Evolutionary conservation across 192 early-diverging fungal species (phyloP), one percentile per base, ranked within the genome.

Genomic region (Phycomyces blakesleeanus): DNA sequence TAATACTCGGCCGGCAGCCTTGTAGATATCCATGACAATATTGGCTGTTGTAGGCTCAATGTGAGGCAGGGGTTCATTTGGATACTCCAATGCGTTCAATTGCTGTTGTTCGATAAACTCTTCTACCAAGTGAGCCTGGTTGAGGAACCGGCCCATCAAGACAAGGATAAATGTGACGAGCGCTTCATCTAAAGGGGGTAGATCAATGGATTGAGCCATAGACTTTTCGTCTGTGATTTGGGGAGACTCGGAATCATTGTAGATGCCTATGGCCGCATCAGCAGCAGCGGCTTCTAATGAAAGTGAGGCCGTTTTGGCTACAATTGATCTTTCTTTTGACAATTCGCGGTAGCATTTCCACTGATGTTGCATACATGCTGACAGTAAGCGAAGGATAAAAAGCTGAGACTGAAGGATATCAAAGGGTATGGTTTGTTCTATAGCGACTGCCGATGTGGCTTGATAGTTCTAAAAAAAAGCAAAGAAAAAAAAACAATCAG

Each of bases 311-410:
- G 29, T 7, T 7, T 7, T 34, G 29, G 29, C 29, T 7, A 34
- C 29, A 34, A 34, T 34, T 34, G 29, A 34, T 34, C 29, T 2
- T 34, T 34, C 29, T 34, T 7, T 34, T 34, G 29, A 2, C 29
- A 34, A 7, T 7, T 34, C 29, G 7, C 29, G 29, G 73, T 83
- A 84, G 61, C 77, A 77, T 56, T 93, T 86, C 91, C 92, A 93
- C 65, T 91, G 81, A 62, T 85, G 86, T 42, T 89, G 85, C 86
- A 93, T 89, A 72, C 91, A 93, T 54, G 86, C 83, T 7, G 89
- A 89, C 27, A 94, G 68, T 29, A 94, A 78, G 51, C 89, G 83
- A 57, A 94, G 80, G n/a, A 94, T 73, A 68, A 92, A 91, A 14
- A 92, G 76, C 72, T 93, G 92, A 22, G 92, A 93, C 63, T 96